Conservation (phyloP, 495 filamentous ascomycete genomes). For the Hypoxylon cercidicola region DNA sequence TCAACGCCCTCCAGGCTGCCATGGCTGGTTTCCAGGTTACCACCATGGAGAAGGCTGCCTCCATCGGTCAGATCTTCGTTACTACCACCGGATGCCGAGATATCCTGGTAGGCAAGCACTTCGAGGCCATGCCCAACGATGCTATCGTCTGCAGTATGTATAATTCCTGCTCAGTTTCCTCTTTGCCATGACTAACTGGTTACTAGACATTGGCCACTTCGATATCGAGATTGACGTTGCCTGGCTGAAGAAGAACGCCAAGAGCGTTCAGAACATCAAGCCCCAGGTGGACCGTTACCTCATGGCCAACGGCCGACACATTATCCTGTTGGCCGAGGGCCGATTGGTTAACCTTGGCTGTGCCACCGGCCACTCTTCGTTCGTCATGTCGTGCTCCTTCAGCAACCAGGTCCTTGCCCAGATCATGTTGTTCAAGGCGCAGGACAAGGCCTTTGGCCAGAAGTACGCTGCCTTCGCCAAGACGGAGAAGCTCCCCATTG, state of each 20-base stretch:
- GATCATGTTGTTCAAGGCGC: conserved; percentile 96
- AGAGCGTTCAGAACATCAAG: conserved; percentile 97
- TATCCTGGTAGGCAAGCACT: conserved; percentile 91
- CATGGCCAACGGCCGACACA: conserved; percentile 92
- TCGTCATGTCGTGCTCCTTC: conserved; percentile 99
- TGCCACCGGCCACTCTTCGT: conserved; percentile 98
- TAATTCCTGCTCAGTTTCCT: background rate
- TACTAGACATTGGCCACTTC: conserved; percentile 95
- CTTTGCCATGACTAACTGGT: conserved; percentile 25
- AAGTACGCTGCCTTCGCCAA: conserved; percentile 98
- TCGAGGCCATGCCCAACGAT: conserved; percentile 97
- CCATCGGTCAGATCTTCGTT: conserved; percentile 95
- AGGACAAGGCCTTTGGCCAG: conserved; percentile 84
- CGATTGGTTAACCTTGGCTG: conserved; percentile 99
- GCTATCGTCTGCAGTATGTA: conserved; percentile 97
- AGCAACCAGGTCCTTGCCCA: conserved; percentile 99
- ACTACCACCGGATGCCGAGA: conserved; percentile 99
- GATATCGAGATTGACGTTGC: conserved; percentile 99
- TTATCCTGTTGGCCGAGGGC: conserved; percentile 98
- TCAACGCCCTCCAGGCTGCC: conserved; percentile 99
- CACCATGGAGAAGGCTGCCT: conserved; percentile 95
- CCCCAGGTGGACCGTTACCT: conserved; percentile 98
- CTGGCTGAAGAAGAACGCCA: conserved; percentile 95
- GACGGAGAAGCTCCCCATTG: conserved; percentile 83
- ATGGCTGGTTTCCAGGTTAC: conserved; percentile 96